Percentiles rank a stretch among this genome's conserved stretches.
Conservation (phyloP, 2,329 filamentous ascomycete genomes). For the Curvularia sp. region DNA sequence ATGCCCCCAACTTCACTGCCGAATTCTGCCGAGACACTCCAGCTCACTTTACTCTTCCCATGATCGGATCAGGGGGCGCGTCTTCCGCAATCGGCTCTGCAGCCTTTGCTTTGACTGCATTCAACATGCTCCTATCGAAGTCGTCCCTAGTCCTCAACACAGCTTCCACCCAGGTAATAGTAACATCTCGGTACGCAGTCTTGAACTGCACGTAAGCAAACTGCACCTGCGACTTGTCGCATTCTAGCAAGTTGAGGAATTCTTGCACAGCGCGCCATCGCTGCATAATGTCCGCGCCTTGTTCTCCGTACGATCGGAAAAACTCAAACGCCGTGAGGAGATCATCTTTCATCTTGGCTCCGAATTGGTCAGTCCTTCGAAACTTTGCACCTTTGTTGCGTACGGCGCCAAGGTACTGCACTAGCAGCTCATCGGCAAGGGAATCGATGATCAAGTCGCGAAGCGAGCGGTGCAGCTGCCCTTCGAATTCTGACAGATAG, state of each 20-base stretch:
- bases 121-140: constrained; percentile 90
- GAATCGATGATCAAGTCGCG: constrained; percentile 93
- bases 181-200: constrained; percentile 87
- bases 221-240: constrained; percentile 75
- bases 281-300: constrained; percentile 75
- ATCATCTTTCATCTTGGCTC: constrained; percentile 93
- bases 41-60: constrained; percentile 82
- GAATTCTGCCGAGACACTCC: neutral
- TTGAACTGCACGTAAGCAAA: constrained; percentile 86
- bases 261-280: constrained; percentile 92
- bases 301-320: constrained; percentile 66
- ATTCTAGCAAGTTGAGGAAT: constrained; percentile 78
- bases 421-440: constrained; percentile 87
- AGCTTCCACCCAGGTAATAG: constrained; percentile 94
- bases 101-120: constrained; percentile 85
- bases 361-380: constrained; percentile 83
- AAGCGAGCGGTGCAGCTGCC: constrained; percentile 83
- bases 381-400: constrained; percentile 92
- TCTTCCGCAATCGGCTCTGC: constrained; percentile 82
- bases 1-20: neutral
- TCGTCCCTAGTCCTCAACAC: constrained; percentile 88
- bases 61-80: constrained; percentile 80
- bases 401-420: constrained; percentile 82
- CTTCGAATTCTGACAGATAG: constrained; percentile 86
- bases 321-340: constrained; percentile 89